These are phyloP conservation scores for Malus hybrid DNA, from an alignment of 331 rosid species.

Conservation along the genomic window DNA sequence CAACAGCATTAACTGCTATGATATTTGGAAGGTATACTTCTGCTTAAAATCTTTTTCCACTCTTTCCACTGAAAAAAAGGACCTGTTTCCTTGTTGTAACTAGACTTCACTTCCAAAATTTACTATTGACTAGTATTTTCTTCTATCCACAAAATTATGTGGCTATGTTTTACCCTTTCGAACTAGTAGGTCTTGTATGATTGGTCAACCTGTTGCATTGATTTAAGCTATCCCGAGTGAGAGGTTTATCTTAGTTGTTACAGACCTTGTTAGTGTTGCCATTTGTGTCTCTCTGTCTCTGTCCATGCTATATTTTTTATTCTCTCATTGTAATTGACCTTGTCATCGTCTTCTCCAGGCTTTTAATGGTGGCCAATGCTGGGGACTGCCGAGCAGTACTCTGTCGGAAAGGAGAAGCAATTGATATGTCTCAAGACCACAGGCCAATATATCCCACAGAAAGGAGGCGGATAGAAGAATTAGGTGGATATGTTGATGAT, in stretches of 20 bases:
- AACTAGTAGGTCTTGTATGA: conserved; percentile 8
- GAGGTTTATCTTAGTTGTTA: not conserved
- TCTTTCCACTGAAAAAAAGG: not conserved
- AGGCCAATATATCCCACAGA: conserved; percentile 66
- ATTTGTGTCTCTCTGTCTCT: too few relatives aligned
- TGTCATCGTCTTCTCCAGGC: conserved; percentile 35
- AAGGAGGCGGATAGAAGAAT: conserved; percentile 60
- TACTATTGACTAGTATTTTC: not conserved
- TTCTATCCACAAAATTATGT: not conserved
- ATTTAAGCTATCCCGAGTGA: not conserved
- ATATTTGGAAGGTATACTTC: conserved; percentile 70
- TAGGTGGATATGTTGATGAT: conserved; percentile 78
- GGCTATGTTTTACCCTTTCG: not conserved
- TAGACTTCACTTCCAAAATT: not conserved
- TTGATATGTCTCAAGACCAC: conserved; percentile 97
- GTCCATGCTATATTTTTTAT: not conserved
- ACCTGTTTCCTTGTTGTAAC: not conserved
- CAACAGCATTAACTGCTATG: conserved; percentile 81
- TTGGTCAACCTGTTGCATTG: not conserved
- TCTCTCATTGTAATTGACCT: conserved; percentile 11
- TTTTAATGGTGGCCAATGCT: conserved; percentile 87
- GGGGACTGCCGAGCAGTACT: conserved; percentile 99
- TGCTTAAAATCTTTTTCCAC: not conserved
- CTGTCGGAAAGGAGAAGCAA: conserved; percentile 78
- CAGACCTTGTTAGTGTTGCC: too few relatives aligned